Conservation (phyloP, 768 basidiomycete genomes). For the Paxillus involutus region DNA sequence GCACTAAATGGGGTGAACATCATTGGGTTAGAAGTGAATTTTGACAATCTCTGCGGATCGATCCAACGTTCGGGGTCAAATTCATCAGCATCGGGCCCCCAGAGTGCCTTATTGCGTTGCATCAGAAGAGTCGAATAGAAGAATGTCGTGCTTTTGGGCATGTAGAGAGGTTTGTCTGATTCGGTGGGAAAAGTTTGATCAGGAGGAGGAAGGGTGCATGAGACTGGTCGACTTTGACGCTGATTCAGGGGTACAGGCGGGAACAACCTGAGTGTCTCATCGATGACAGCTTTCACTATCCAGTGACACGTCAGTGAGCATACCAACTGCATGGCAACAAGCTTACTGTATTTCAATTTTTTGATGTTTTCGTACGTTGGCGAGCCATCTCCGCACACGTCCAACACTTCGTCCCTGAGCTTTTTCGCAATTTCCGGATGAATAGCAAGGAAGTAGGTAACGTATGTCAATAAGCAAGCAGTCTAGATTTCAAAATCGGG, state of each 20-base stretch:
- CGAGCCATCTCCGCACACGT: constrained; percentile 48
- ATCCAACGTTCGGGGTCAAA: constrained; percentile 83
- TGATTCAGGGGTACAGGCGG: constrained; percentile 78
- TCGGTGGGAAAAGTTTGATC: constrained; percentile 45
- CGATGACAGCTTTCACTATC: constrained; percentile 72
- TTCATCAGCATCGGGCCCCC: constrained; percentile 75
- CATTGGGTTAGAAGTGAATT: constrained; percentile 56
- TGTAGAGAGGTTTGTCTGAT: constrained; percentile 47
- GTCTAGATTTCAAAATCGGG: constrained; percentile 42
- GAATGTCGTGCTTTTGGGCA: constrained; percentile 57
- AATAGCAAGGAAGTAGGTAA: constrained; percentile 67
- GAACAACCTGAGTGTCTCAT: constrained; percentile 76
- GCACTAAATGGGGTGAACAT: constrained; percentile 77
- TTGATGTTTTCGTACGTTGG: constrained; percentile 60
- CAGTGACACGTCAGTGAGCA: constrained; percentile 4
- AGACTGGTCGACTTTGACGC: constrained; percentile 51
- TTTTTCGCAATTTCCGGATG: constrained; percentile 55
- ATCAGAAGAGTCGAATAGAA: constrained; percentile 62
- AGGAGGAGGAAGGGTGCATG: constrained; percentile 52
- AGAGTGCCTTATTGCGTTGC: constrained; percentile 65
- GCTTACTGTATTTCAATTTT: constrained; percentile 64
- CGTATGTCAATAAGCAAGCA: constrained; percentile 64
- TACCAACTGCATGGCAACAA: not conserved
- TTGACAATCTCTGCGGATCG: constrained; percentile 49
- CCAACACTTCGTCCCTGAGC: constrained; percentile 61